A percentile compares a stretch with the other conserved stretches of the same genome.
Conservation (phyloP, 2,329 filamentous ascomycete genomes). For the Sporothrix euskadiensis region DNA sequence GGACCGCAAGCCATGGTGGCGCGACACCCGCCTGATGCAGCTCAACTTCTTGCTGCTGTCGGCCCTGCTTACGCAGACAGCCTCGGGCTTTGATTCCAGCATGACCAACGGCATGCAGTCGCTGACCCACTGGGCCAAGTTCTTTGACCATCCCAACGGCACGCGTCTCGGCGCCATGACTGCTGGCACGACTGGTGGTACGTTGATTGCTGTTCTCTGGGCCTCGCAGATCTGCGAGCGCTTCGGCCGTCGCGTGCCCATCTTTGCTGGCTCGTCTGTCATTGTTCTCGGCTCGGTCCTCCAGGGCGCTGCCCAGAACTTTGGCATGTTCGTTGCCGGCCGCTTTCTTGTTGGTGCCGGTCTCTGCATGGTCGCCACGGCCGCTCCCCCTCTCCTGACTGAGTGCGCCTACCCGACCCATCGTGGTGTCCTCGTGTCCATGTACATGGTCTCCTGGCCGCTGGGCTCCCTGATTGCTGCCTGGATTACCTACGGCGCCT, state of each 20-base stretch:
- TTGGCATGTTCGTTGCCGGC: slow-evolving; percentile 67
- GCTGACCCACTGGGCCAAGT: slow-evolving; percentile 38
- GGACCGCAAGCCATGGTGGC: slow-evolving; percentile 33
- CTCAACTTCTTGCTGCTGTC: slow-evolving; percentile 41
- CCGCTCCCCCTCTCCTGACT: slow-evolving; percentile 27
- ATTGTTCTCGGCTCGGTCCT: slow-evolving; percentile 72
- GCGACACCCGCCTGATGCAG: slow-evolving; percentile 34
- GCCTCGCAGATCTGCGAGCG: slow-evolving; percentile 48
- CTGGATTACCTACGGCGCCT: slow-evolving; percentile 69
- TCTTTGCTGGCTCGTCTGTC: slow-evolving; percentile 67
- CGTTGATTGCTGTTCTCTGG: slow-evolving; percentile 24
- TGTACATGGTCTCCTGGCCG: slow-evolving; percentile 83
- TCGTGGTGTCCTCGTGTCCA: slow-evolving; percentile 69
- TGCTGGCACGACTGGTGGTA: slow-evolving; percentile 17
- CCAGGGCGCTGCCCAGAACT: slow-evolving; percentile 65
- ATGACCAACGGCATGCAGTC: slow-evolving; percentile 42
- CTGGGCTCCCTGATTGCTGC: slow-evolving; percentile 70
- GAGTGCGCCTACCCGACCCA: slow-evolving; percentile 78
- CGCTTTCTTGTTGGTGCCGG: slow-evolving; percentile 68
- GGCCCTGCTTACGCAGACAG: slow-evolving; percentile 39
- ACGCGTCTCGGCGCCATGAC: slow-evolving; percentile 39
- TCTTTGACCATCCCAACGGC: slow-evolving; percentile 38
- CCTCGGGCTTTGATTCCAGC: slow-evolving; percentile 40
- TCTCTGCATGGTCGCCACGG: slow-evolving; percentile 48
- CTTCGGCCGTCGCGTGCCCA: slow-evolving; percentile 70